These are phyloP conservation scores for Metarhizium humberi DNA, from an alignment of 2,329 filamentous ascomycete genomes.

Conservation along the genomic window DNA sequence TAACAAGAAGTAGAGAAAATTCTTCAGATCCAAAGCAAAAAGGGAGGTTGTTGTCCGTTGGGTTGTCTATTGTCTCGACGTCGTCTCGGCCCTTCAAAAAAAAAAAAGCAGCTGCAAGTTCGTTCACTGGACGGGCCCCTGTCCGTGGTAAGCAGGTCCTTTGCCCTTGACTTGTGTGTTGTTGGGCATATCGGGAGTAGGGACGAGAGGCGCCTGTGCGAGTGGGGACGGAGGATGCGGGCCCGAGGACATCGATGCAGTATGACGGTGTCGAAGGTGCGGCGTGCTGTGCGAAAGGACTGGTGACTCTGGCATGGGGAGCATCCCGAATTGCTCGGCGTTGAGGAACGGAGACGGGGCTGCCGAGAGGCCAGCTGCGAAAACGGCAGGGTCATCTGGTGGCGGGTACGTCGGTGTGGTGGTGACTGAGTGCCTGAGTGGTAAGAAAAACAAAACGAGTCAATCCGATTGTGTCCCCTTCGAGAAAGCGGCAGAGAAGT, in stretches of 20 bases:
- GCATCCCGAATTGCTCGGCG: constrained; percentile 32
- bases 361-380: constrained; percentile 26
- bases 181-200: constrained; percentile 7
- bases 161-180: constrained; percentile 20
- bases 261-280: constrained; percentile 28
- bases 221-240: constrained; percentile 27
- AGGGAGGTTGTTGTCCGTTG: constrained; percentile 8
- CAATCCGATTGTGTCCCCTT: constrained; percentile 40
- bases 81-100: neutral
- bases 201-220: constrained; percentile 20
- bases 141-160: constrained; percentile 9
- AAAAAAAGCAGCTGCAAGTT: neutral
- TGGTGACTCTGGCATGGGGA: constrained; percentile 37
- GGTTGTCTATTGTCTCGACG: neutral
- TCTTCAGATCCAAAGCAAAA: constrained; percentile 12
- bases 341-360: constrained; percentile 36
- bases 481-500: constrained; percentile 16
- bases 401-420: constrained; percentile 35
- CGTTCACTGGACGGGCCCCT: neutral
- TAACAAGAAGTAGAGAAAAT: neutral
- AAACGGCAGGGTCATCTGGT: constrained; percentile 29
- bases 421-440: constrained; percentile 37
- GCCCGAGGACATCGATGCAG: constrained; percentile 23
- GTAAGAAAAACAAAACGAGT: constrained; percentile 32
- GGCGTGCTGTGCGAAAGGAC: constrained; percentile 23